phyloP scores from a whole-genome alignment of 306 rosid genomes.

The Cucurbita moschata region DNA sequence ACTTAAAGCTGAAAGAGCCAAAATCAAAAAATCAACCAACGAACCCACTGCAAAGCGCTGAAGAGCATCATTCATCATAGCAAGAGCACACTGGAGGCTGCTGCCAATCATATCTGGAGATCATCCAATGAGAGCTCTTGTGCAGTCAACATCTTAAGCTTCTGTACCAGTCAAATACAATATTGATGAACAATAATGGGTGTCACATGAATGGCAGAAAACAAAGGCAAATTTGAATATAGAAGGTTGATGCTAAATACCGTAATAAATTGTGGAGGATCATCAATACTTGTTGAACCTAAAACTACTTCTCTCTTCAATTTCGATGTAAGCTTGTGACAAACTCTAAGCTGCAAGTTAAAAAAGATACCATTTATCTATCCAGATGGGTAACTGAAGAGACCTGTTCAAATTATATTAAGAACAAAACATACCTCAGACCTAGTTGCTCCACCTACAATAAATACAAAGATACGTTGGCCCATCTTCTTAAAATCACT shows the following conservation, averaged over 20 bases:
- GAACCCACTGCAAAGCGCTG: background rate
- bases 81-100: background rate
- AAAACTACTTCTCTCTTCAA: conserved; percentile 78
- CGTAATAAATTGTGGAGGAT: conserved; percentile 76
- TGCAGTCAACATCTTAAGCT: conserved; percentile 54
- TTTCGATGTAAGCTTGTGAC: conserved; percentile 78
- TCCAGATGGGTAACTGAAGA: background rate
- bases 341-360: conserved; percentile 64
- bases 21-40: background rate
- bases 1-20: background rate
- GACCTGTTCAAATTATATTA: background rate
- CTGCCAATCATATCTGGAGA: conserved; percentile 46
- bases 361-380: background rate
- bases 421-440: conserved; percentile 52
- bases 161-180: conserved; percentile 35
- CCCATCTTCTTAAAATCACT: conserved; percentile 90
- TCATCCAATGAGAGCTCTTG: conserved; percentile 72
- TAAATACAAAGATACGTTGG: conserved; percentile 71
- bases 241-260: conserved; percentile 18
- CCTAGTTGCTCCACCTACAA: conserved; percentile 92
- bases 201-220: background rate
- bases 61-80: background rate
- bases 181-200: background rate
- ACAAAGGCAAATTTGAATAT: background rate
- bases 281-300: conserved; percentile 85